These are phyloP conservation scores for Wallacemonas sp. DNA, from an alignment of 208 protist species.

Conservation along the genomic window DNA sequence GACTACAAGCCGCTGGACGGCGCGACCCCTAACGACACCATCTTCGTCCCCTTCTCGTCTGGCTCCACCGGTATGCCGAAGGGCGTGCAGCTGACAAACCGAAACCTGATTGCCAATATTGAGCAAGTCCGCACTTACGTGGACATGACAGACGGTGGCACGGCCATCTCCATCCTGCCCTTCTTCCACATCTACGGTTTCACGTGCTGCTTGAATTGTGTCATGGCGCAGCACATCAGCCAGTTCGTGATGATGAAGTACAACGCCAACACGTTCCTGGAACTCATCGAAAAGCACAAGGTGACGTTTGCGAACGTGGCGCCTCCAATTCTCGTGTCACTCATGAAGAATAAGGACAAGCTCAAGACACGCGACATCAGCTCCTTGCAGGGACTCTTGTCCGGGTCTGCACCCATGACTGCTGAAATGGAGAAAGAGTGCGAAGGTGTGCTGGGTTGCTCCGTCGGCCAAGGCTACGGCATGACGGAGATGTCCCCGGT, in stretches of 20 bases:
- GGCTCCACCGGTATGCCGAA: constrained; percentile 56
- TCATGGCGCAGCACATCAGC: constrained; percentile 24
- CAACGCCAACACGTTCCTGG: constrained; percentile 24
- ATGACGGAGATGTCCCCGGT: constrained; percentile 77
- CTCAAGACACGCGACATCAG: constrained; percentile 27
- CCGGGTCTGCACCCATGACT: constrained; percentile 64
- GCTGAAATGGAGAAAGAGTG: constrained; percentile 31
- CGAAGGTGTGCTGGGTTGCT: constrained; percentile 18
- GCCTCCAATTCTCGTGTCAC: constrained; percentile 74
- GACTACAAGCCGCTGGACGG: constrained; percentile 29
- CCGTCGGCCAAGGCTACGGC: constrained; percentile 66
- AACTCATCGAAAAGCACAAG: constrained; percentile 45
- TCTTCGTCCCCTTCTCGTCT: constrained; percentile 44
- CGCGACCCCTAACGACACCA: constrained; percentile 31
- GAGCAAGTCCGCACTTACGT: constrained; percentile 11
- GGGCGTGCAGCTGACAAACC: constrained; percentile 51
- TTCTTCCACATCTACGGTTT: constrained; percentile 88
- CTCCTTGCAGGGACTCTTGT: constrained; percentile 36
- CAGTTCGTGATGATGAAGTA: constrained; percentile 56
- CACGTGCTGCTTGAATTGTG: constrained; percentile 35
- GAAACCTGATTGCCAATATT: constrained; percentile 35
- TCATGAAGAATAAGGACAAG: constrained; percentile 62
- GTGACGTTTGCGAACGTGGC: constrained; percentile 56
- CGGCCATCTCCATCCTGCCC: constrained; percentile 57
- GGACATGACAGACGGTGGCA: constrained; percentile 22